These are phyloP conservation scores for Chaetoceros tenuissimus DNA, from an alignment of 108 stramenopile species.

Conservation along the genomic window DNA sequence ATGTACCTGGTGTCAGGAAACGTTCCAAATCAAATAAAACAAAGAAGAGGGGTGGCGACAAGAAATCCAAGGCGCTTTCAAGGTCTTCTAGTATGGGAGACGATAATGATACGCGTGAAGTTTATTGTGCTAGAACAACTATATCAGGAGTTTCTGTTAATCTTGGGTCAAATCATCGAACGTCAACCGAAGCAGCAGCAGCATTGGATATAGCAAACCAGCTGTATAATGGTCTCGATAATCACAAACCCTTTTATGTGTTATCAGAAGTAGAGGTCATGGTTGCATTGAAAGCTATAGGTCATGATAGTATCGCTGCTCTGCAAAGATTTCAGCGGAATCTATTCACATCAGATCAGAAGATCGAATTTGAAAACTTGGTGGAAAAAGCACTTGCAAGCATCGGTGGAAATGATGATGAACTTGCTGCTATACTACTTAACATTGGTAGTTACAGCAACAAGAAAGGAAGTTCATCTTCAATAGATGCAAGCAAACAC, in stretches of 20 bases:
- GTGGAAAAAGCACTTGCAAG: not conserved
- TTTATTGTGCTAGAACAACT: not conserved
- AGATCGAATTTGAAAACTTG: not conserved
- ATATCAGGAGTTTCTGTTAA: not conserved
- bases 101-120: not conserved
- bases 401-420: not conserved
- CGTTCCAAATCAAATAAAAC: not conserved
- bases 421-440: not conserved
- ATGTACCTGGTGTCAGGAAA: not conserved
- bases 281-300: not conserved
- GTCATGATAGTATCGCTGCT: not conserved
- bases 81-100: not conserved
- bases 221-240: not conserved
- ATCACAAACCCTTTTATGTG: not conserved
- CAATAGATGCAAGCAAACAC: not conserved
- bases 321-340: not conserved
- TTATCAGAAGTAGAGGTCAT: not conserved
- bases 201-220: not conserved
- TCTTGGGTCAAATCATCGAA: not conserved
- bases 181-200: not conserved
- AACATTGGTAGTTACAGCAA: not conserved
- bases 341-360: not conserved
- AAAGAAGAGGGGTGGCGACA: not conserved
- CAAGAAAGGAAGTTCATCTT: not conserved
- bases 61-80: not conserved